Percentiles rank a stretch among this genome's conserved stretches.
Evolutionary conservation across 805 yeast species (phyloP).

Genomic region (Candida tammaniensis): DNA sequence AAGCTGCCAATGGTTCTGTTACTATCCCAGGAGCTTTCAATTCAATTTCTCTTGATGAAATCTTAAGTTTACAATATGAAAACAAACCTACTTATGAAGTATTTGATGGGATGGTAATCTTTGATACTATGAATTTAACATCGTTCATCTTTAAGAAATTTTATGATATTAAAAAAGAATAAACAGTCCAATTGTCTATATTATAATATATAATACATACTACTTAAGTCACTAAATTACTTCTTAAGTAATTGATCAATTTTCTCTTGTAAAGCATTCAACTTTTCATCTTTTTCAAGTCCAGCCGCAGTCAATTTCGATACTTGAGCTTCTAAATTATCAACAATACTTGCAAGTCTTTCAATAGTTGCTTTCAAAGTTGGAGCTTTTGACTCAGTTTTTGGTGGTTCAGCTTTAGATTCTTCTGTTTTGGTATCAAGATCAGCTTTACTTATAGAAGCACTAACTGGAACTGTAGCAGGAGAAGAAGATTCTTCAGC

Average conservation of each 20-base stretch:
- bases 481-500: slow-evolving; percentile 5
- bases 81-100: slow-evolving; percentile 50
- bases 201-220: neutral
- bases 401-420: slow-evolving; percentile 16
- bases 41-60: slow-evolving; percentile 64
- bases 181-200: neutral
- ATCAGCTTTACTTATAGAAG: slow-evolving; percentile 11
- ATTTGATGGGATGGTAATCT: slow-evolving; percentile 65
- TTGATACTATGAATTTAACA: slow-evolving; percentile 67
- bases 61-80: slow-evolving; percentile 74
- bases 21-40: slow-evolving; percentile 59
- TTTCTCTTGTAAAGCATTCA: slow-evolving; percentile 57
- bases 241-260: slow-evolving; percentile 52
- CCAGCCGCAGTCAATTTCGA: slow-evolving; percentile 49
- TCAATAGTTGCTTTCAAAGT: slow-evolving; percentile 74
- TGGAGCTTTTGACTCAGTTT: slow-evolving; percentile 40
- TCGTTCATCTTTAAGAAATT: slow-evolving; percentile 74
- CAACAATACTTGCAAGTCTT: slow-evolving; percentile 57
- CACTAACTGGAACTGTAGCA: slow-evolving; percentile 1
- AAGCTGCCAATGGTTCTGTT: slow-evolving; percentile 70
- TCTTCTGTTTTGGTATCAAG: slow-evolving; percentile 13
- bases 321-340: slow-evolving; percentile 55
- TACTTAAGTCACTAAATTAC: slow-evolving; percentile 13
- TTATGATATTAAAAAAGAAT: slow-evolving; percentile 49
- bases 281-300: slow-evolving; percentile 62